These are phyloP conservation scores for Sporisorium iseilematis-ciliati DNA, from an alignment of 1,284 basidiomycete genomes.

Conservation along the genomic window DNA sequence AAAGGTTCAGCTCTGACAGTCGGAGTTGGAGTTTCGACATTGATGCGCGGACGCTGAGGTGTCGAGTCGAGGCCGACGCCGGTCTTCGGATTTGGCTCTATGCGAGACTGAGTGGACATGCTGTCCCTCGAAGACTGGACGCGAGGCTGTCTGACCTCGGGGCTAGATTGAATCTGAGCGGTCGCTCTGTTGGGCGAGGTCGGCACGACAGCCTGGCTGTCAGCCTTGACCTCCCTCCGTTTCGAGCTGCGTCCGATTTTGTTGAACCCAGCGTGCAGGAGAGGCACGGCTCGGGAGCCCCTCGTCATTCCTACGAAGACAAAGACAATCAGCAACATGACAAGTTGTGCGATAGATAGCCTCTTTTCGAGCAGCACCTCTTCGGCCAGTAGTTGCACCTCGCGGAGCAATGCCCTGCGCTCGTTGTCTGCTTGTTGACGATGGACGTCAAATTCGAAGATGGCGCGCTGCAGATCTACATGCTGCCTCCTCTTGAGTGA, in stretches of 20 bases:
- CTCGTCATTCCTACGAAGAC: conserved; percentile 86
- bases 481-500: conserved; percentile 52
- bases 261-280: conserved; percentile 50
- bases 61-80: neutral
- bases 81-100: neutral
- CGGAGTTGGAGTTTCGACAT: neutral
- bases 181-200: conserved; percentile 19
- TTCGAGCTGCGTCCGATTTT: conserved; percentile 33
- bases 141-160: conserved; percentile 5
- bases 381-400: conserved; percentile 79
- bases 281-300: conserved; percentile 74
- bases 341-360: conserved; percentile 83
- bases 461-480: conserved; percentile 76
- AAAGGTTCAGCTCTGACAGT: neutral
- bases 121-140: conserved; percentile 4
- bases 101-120: conserved; percentile 1
- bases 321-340: conserved; percentile 81
- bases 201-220: conserved; percentile 9
- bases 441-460: conserved; percentile 80
- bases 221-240: conserved; percentile 18
- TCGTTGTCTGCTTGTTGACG: conserved; percentile 78
- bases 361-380: conserved; percentile 87
- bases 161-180: conserved; percentile 8
- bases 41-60: neutral
- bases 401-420: conserved; percentile 76